Percentiles rank a stretch among this genome's conserved stretches.
These are phyloP conservation scores for Schizochytrium sp. DNA, from an alignment of 108 stramenopile species.

Conservation along the genomic window DNA sequence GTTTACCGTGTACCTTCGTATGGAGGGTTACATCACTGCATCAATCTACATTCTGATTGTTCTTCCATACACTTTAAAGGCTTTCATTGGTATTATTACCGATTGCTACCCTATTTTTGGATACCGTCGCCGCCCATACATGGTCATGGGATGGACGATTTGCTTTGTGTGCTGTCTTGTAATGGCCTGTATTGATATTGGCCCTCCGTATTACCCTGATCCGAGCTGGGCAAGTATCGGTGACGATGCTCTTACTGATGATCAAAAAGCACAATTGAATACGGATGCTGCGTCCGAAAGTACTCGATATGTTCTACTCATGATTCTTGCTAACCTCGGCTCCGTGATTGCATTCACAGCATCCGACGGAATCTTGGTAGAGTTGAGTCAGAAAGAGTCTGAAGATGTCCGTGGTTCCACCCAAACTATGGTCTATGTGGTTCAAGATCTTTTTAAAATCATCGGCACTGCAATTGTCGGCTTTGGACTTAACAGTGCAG, in stretches of 20 bases:
- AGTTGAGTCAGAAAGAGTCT: conserved; percentile 7
- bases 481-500: background rate
- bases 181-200: no score
- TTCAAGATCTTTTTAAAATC: background rate
- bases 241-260: background rate
- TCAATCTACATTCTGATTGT: no score
- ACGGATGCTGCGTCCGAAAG: background rate
- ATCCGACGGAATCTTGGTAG: background rate
- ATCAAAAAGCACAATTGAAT: conserved; percentile 3
- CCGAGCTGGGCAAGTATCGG: no score
- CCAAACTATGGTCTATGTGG: conserved; percentile 7
- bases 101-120: no score
- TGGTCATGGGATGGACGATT: no score
- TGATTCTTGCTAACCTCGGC: conserved; percentile 6
- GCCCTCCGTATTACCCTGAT: no score
- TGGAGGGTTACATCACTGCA: no score
- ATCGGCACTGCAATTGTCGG: background rate
- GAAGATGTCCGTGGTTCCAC: conserved; percentile 18
- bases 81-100: no score
- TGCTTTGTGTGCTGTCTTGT: no score
- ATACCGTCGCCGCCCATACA: no score
- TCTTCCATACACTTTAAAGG: no score
- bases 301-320: background rate
- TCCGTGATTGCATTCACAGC: conserved; percentile 1
- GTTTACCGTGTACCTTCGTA: no score